phyloP scores from a whole-genome alignment of 768 basidiomycete species.

The Phylloporus scabripes region DNA sequence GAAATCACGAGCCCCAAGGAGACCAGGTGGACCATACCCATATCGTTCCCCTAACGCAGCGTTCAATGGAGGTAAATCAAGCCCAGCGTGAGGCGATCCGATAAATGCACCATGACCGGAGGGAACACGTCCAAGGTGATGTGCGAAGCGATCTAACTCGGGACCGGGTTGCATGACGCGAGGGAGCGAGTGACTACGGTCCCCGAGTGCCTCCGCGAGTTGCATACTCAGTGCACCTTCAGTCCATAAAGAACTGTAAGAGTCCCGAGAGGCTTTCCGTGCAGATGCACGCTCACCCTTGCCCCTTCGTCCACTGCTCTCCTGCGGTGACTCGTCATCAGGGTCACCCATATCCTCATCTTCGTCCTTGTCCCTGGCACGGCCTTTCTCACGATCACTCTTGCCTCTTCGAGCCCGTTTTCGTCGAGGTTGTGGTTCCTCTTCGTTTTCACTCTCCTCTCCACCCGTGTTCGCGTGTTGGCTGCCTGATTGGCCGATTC shows the following conservation, averaged over 20 bases:
- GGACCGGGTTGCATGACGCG: constrained; percentile 27
- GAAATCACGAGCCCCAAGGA: constrained; percentile 30
- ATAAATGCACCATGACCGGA: constrained; percentile 34
- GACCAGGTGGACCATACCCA: constrained; percentile 33
- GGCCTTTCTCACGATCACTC: constrained; percentile 35
- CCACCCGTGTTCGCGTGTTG: constrained; percentile 33
- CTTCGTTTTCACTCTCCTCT: constrained; percentile 40
- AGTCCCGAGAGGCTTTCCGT: constrained; percentile 33
- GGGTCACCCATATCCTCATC: constrained; percentile 48
- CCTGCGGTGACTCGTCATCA: constrained; percentile 30
- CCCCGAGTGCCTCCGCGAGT: constrained; percentile 32
- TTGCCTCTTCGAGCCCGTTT: constrained; percentile 47
- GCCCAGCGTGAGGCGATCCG: constrained; percentile 40
- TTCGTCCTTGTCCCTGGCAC: constrained; percentile 36
- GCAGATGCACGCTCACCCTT: constrained; percentile 35
- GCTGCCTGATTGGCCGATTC: constrained; percentile 56
- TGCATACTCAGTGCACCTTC: constrained; percentile 34
- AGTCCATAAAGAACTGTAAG: constrained; percentile 28
- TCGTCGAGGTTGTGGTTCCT: constrained; percentile 50
- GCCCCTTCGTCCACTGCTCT: constrained; percentile 31
- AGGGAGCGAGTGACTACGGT: constrained; percentile 31
- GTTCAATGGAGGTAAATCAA: constrained; percentile 59
- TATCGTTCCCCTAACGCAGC: constrained; percentile 36
- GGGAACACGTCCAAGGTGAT: constrained; percentile 32
- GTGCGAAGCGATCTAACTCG: constrained; percentile 31